These are phyloP conservation scores for Strigomonas galati DNA, from an alignment of 208 protist genomes.

Conservation along the genomic window DNA sequence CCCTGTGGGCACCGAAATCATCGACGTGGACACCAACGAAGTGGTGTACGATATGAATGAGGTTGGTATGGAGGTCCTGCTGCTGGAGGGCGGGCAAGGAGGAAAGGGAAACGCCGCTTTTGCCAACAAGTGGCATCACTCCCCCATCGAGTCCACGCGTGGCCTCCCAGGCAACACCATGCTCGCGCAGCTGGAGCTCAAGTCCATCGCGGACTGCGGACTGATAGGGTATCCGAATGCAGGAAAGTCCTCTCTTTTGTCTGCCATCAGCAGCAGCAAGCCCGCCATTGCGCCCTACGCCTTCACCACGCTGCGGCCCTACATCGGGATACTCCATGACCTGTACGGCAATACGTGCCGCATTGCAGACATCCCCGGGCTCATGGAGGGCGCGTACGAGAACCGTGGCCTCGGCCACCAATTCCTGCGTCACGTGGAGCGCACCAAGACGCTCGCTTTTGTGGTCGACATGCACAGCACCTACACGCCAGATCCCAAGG, in stretches of 20 bases:
- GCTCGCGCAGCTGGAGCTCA: constrained; percentile 88
- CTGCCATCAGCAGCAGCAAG: constrained; percentile 83
- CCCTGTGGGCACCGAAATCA: constrained; percentile 78
- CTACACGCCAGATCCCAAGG: constrained; percentile 36
- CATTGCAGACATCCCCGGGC: constrained; percentile 87
- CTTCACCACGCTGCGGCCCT: constrained; percentile 91
- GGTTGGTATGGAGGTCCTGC: constrained; percentile 64
- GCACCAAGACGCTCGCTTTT: constrained; percentile 79
- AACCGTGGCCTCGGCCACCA: constrained; percentile 85
- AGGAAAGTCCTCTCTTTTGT: constrained; percentile 90
- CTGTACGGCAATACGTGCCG: constrained; percentile 80
- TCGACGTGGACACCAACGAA: constrained; percentile 91
- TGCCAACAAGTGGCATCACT: constrained; percentile 86
- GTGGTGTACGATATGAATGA: constrained; percentile 84
- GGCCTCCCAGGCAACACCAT: constrained; percentile 90
- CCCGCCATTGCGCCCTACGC: constrained; percentile 84
- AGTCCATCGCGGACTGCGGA: constrained; percentile 89
- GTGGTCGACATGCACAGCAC: constrained; percentile 89
- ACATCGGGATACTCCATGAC: constrained; percentile 83
- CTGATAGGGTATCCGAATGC: constrained; percentile 92
- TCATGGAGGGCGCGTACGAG: constrained; percentile 91
- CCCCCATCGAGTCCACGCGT: constrained; percentile 83
- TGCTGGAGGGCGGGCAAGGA: constrained; percentile 88
- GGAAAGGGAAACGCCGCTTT: constrained; percentile 91
- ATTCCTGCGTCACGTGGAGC: constrained; percentile 92